Evolutionary conservation across 176 grass and related monocot genomes (phyloP).

Genomic region (Echinochloa phyllopogon): DNA sequence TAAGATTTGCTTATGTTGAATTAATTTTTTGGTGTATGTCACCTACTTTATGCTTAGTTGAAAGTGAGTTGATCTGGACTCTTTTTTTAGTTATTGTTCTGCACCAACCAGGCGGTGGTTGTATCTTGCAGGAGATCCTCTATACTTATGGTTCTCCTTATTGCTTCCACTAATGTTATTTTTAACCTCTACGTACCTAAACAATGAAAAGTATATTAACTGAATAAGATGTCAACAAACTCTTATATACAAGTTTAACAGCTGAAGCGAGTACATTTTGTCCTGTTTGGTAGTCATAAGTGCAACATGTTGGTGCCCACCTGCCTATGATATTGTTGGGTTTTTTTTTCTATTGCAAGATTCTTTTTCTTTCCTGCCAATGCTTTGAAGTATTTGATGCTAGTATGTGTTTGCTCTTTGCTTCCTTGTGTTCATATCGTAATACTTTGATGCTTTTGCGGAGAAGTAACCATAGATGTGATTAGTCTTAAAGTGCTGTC

Average conservation of each 20-base stretch:
- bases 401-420: not conserved
- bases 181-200: constrained; percentile 12
- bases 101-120: constrained; percentile 23
- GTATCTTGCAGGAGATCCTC: constrained; percentile 40
- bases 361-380: not conserved
- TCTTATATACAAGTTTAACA: constrained; percentile 1
- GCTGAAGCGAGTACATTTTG: constrained; percentile 1
- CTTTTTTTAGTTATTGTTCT: constrained; percentile 37
- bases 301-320: constrained; percentile 1
- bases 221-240: not conserved
- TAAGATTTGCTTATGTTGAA: not conserved
- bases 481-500: not conserved
- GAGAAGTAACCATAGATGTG: not conserved
- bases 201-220: not conserved
- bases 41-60: constrained; percentile 9
- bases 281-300: not conserved
- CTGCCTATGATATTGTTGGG: not conserved
- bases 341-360: not conserved
- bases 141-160: constrained; percentile 7
- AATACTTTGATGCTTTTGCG: not conserved
- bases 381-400: constrained; percentile 4
- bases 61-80: constrained; percentile 10
- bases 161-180: constrained; percentile 5
- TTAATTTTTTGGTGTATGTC: not conserved
- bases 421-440: not conserved